A percentile compares a stretch with the other conserved stretches of the same genome.
phyloP scores from a whole-genome alignment of 257 asterid genomes.

The Hygrophila difformis region DNA sequence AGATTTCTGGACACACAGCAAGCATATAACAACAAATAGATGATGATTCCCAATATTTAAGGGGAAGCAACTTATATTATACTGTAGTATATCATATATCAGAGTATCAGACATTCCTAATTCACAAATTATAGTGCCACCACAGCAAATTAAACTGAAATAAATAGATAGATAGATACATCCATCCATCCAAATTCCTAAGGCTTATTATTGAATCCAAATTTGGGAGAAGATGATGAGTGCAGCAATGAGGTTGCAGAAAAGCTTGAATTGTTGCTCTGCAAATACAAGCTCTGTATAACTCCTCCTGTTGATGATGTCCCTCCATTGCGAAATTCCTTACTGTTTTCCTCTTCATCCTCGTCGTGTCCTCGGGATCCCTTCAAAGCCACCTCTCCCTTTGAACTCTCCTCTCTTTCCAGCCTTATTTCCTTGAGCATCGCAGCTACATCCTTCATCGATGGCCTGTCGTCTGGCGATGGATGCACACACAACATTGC shows the following conservation, averaged over 20 bases:
- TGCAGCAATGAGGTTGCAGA: conserved; percentile 66
- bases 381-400: conserved; percentile 33
- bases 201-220: conserved; percentile 35
- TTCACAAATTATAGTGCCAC: too few relatives aligned
- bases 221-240: conserved; percentile 41
- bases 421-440: conserved; percentile 73
- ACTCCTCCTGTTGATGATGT: conserved; percentile 39
- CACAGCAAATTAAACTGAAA: too few relatives aligned
- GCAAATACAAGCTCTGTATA: conserved; percentile 42
- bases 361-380: conserved; percentile 16
- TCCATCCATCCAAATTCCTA: too few relatives aligned
- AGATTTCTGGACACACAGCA: too few relatives aligned
- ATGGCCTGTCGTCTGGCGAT: conserved; percentile 64
- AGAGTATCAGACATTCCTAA: too few relatives aligned
- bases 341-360: conserved; percentile 12
- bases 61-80: too few relatives aligned
- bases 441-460: conserved; percentile 78
- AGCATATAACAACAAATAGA: too few relatives aligned
- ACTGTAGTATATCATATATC: too few relatives aligned
- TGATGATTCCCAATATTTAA: too few relatives aligned
- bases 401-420: conserved; percentile 45
- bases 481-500: conserved; percentile 72
- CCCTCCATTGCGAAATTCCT: conserved; percentile 21
- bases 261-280: conserved; percentile 59
- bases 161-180: too few relatives aligned